A percentile compares a stretch with the other conserved stretches of the same genome.
phyloP scores from a whole-genome alignment of 78 protist species.

The Goniomonas avonlea region DNA sequence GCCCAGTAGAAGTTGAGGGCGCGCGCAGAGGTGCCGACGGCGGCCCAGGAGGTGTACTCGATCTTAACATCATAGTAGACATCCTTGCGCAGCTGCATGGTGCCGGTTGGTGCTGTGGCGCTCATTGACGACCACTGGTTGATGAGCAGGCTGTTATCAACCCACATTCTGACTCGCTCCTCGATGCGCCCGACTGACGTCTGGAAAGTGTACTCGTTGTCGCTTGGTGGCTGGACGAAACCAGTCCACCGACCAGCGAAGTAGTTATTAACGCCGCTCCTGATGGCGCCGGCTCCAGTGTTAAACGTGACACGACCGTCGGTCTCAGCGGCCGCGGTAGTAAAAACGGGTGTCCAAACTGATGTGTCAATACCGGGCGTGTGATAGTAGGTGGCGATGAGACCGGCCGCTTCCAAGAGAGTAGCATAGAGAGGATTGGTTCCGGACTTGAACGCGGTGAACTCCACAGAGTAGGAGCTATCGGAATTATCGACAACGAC shows the following conservation, averaged over 20 bases:
- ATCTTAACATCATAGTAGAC: slow-evolving; percentile 9
- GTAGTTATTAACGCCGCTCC: too few relatives aligned
- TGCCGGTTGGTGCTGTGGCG: background rate
- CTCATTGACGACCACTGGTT: slow-evolving; percentile 18
- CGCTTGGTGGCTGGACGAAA: background rate
- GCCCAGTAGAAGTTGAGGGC: too few relatives aligned
- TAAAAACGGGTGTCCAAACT: too few relatives aligned
- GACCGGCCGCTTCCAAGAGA: background rate
- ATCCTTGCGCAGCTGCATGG: slow-evolving; percentile 1
- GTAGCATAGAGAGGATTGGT: background rate
- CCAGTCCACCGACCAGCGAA: slow-evolving; percentile 3
- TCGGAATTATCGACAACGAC: slow-evolving; percentile 15
- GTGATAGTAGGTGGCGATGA: slow-evolving; percentile 11
- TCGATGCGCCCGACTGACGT: background rate
- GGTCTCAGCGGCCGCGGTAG: too few relatives aligned
- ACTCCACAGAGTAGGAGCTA: slow-evolving; percentile 8
- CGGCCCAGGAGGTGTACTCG: too few relatives aligned
- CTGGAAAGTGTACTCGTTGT: background rate
- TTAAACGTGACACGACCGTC: too few relatives aligned
- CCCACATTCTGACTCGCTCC: slow-evolving; percentile 23
- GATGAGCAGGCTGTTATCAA: slow-evolving; percentile 16
- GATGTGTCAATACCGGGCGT: too few relatives aligned
- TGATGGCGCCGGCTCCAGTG: too few relatives aligned
- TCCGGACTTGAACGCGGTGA: slow-evolving; percentile 7
- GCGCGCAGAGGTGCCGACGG: too few relatives aligned